Conservation (phyloP, 257 asterid genomes). For the Gentiana straminea region DNA sequence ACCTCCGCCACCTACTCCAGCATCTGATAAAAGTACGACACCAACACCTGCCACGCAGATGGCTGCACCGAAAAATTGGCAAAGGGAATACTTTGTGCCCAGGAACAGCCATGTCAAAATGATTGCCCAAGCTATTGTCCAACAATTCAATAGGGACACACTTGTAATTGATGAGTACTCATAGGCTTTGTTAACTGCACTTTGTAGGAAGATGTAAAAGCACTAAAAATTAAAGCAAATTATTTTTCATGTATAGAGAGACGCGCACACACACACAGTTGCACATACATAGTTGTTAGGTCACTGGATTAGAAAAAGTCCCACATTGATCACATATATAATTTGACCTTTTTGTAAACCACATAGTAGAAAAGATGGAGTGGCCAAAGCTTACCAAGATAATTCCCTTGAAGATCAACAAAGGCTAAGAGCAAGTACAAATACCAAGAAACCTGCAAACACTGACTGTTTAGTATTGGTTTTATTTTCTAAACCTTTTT, state of each 20-base stretch:
- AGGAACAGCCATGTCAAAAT: constrained; percentile 54
- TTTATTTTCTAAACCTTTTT: neutral
- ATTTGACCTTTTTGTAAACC: too few species aligned
- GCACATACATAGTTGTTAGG: too few species aligned
- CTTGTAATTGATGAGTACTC: constrained; percentile 74
- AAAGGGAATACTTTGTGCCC: constrained; percentile 41
- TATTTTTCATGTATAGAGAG: too few species aligned
- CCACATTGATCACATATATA: too few species aligned
- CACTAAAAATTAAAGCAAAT: too few species aligned
- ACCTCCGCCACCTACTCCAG: constrained; percentile 50
- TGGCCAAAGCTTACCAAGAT: constrained; percentile 37
- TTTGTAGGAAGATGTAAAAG: too few species aligned
- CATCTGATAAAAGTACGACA: constrained; percentile 57
- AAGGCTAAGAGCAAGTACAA: constrained; percentile 54
- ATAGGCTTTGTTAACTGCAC: constrained; percentile 66
- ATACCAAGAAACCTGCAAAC: constrained; percentile 64
- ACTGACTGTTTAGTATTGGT: neutral
- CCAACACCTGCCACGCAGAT: constrained; percentile 52
- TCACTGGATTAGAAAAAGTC: too few species aligned
- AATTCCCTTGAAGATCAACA: constrained; percentile 65
- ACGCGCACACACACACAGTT: too few species aligned
- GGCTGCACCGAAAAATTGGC: constrained; percentile 59
- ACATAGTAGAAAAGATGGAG: neutral
- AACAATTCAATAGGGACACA: constrained; percentile 62
- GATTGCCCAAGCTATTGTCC: constrained; percentile 66